Evolutionary conservation across 2,329 filamentous ascomycete genomes (phyloP).

Genomic region (Pestalotiopsis sp.): DNA sequence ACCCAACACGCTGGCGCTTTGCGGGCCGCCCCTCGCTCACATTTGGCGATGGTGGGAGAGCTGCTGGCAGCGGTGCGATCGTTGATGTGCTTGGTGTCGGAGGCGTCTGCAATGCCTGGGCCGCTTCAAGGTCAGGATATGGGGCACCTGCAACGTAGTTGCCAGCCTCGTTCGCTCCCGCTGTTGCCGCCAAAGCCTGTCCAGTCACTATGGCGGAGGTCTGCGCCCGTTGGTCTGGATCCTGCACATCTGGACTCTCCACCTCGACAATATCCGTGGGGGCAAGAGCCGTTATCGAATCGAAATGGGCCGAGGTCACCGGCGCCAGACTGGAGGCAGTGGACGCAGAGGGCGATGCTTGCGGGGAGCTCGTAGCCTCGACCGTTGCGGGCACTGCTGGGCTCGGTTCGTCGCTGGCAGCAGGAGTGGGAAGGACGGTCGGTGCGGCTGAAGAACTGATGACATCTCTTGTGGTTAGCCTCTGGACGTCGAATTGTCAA

Average conservation of each 20-base stretch:
- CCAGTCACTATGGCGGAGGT: conserved; percentile 5
- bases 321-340: conserved; percentile 24
- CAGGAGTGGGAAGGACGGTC: conserved; percentile 60
- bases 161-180: neutral
- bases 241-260: neutral
- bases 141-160: conserved; percentile 8
- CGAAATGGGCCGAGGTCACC: conserved; percentile 30
- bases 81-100: conserved; percentile 22
- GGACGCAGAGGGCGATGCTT: conserved; percentile 28
- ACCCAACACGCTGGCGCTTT: conserved; percentile 30
- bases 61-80: conserved; percentile 5
- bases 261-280: neutral
- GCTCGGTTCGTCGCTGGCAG: conserved; percentile 63
- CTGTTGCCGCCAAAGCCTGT: neutral
- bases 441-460: neutral
- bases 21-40: conserved; percentile 18
- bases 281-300: conserved; percentile 8
- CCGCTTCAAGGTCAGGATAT: conserved; percentile 13
- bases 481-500: neutral
- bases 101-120: conserved; percentile 27
- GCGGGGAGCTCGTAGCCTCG: conserved; percentile 34
- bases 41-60: conserved; percentile 13
- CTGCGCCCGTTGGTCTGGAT: neutral
- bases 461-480: conserved; percentile 1
- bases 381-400: conserved; percentile 39